Evolutionary conservation across 305 asterid species (phyloP).

Genomic region (Rubia peregrina): DNA sequence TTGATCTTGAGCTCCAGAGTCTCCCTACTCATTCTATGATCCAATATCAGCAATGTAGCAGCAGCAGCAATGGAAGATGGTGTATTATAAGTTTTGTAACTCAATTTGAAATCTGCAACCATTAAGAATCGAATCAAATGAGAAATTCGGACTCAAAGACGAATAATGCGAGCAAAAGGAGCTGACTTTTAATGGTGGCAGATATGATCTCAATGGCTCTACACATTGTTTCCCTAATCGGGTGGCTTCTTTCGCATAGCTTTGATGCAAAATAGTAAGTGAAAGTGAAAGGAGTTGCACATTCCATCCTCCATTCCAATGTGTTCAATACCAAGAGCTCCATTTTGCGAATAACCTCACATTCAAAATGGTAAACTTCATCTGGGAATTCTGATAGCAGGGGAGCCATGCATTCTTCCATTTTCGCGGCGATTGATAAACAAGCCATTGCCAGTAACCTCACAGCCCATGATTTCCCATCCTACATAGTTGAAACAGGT

Average conservation of each 20-base stretch:
- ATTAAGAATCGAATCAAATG: not conserved
- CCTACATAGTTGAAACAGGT: conserved; percentile 9
- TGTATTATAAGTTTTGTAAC: conserved; percentile 33
- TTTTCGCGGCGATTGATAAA: conserved; percentile 60
- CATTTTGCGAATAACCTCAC: conserved; percentile 38
- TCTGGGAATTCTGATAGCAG: conserved; percentile 34
- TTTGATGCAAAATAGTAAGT: conserved; percentile 34
- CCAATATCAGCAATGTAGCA: conserved; percentile 51
- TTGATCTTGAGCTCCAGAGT: conserved; percentile 32
- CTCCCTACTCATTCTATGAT: conserved; percentile 33
- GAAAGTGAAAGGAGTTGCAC: conserved; percentile 48
- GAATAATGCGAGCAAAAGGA: not conserved
- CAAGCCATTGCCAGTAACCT: conserved; percentile 46
- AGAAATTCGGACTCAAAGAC: not conserved
- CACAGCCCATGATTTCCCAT: conserved; percentile 32
- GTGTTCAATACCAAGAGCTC: conserved; percentile 47
- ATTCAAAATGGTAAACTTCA: conserved; percentile 33
- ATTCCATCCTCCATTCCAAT: conserved; percentile 55
- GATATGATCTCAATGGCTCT: conserved; percentile 25
- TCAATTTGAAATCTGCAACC: conserved; percentile 43
- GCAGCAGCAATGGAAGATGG: conserved; percentile 68
- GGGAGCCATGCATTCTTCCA: conserved; percentile 46
- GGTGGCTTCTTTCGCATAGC: conserved; percentile 17
- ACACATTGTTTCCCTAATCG: conserved; percentile 16
- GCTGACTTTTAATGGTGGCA: conserved; percentile 20